Percentiles rank a stretch among this genome's conserved stretches.
These are phyloP conservation scores for Cercospora citrullina DNA, from an alignment of 2,329 filamentous ascomycete genomes.

Conservation along the genomic window DNA sequence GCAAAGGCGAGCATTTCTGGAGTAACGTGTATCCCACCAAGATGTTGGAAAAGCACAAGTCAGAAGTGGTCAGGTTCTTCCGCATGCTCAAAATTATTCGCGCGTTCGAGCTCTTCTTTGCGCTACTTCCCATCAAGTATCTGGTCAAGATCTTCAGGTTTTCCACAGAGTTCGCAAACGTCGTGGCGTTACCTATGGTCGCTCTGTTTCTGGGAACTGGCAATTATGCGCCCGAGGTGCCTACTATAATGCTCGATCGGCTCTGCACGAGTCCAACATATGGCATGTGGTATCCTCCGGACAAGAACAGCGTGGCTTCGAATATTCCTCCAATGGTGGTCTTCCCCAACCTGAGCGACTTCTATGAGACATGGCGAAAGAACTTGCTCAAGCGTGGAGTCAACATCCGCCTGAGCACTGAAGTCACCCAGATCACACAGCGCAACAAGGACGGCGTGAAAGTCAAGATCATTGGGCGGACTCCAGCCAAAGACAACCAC, in stretches of 20 bases:
- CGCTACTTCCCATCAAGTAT: constrained; percentile 61
- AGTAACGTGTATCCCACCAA: constrained; percentile 64
- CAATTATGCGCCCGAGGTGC: constrained; percentile 71
- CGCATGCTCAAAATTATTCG: constrained; percentile 58
- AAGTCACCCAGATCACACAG: constrained; percentile 55
- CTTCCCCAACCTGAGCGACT: constrained; percentile 62
- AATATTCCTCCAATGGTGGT: constrained; percentile 61
- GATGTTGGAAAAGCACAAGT: constrained; percentile 56
- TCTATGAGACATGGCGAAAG: constrained; percentile 61
- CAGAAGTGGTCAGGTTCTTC: constrained; percentile 57
- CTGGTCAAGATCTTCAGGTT: constrained; percentile 69
- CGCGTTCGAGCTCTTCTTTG: constrained; percentile 61
- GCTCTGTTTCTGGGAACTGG: constrained; percentile 74
- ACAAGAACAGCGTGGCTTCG: constrained; percentile 49
- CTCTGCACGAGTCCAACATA: constrained; percentile 56
- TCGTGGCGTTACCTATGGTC: constrained; percentile 69
- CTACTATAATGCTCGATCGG: constrained; percentile 63
- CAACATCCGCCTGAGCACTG: constrained; percentile 56
- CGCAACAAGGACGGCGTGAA: constrained; percentile 55
- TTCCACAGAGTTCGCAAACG: constrained; percentile 67
- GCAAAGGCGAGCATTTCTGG: constrained; percentile 65
- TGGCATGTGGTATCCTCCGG: constrained; percentile 59
- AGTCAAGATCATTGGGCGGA: constrained; percentile 50
- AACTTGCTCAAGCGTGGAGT: constrained; percentile 58
- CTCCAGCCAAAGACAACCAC: constrained; percentile 45